Base-by-base conservation (phyloP, 2,329 filamentous ascomycete genomes). In the Microcera coccophila region DNA sequence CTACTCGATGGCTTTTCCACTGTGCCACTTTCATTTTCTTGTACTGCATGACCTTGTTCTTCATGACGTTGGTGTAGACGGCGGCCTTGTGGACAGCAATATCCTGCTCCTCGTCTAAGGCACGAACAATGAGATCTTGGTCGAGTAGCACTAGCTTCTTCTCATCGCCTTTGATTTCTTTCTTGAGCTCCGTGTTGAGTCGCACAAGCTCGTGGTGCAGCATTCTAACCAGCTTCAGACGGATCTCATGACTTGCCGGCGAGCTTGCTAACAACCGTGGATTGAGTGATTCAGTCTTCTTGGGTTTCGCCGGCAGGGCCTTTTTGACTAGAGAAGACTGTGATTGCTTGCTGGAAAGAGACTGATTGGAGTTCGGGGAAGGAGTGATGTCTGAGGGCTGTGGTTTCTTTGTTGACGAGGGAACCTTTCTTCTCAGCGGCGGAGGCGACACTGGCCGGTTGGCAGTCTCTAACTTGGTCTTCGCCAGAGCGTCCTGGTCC, bases 51-150 rank as follows among this genome's bases (percentile, higher is more conserved):
- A 97, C 84, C 24, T 82, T 82, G 52, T 89, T 86, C 60, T 90
- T 94, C 62, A 97, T 81, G 19, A 90, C 72, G 55, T 95, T 95
- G 7, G 77, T 72, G 59, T 98, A 98, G 20, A 97, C 80, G 0
- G 76, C 66, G 2, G 76, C 68, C 46, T 84, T 84, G 14, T 83
- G 80, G 11, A 72, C 73, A 1, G 90, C 90, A 7, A 81, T 70
- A 26, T 78, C 78, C 61, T 95, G 82, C 66, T 98, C 94, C 47
- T 90, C 81, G 52, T 91, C 85, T 2, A 91, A 69, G 1, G 81
- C 79, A 47, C 80, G 71, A 52, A 76, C 78, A 48, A 90, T 84
- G 17, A 90, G 71, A 35, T 83, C 77, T 58, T 87, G 81, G 2
- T 80, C 72, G 1, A 76, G 77, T 36, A 89, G 62, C 14, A 82